These are phyloP conservation scores for Hydnomerulius pinastri DNA, from an alignment of 768 basidiomycete genomes.

Conservation along the genomic window DNA sequence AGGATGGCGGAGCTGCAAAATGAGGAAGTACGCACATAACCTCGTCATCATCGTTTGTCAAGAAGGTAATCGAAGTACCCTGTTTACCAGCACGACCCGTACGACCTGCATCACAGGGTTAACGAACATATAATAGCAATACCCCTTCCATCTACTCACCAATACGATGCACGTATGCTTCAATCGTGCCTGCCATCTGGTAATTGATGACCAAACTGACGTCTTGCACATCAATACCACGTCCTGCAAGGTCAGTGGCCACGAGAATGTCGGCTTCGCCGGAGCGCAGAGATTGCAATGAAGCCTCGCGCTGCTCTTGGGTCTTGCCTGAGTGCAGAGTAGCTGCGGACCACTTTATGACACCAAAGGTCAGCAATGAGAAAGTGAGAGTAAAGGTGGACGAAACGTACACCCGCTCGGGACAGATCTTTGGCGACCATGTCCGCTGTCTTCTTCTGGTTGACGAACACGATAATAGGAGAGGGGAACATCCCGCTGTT, in stretches of 20 bases:
- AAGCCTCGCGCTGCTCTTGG: slow-evolving; percentile 95
- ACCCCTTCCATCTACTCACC: slow-evolving; percentile 53
- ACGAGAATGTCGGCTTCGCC: slow-evolving; percentile 90
- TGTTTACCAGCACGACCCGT: slow-evolving; percentile 98
- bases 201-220: slow-evolving; percentile 96
- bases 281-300: slow-evolving; percentile 80
- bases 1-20: background rate
- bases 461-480: slow-evolving; percentile 98
- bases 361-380: slow-evolving; percentile 4
- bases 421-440: slow-evolving; percentile 95
- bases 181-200: slow-evolving; percentile 96
- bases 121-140: background rate
- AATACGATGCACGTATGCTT: slow-evolving; percentile 97
- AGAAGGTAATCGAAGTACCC: slow-evolving; percentile 92
- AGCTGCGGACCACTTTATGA: slow-evolving; percentile 77
- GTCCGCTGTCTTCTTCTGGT: slow-evolving; percentile 99
- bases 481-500: slow-evolving; percentile 80
- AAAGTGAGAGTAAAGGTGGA: background rate
- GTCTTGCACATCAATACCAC: slow-evolving; percentile 98
- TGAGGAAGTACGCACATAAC: slow-evolving; percentile 73
- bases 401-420: slow-evolving; percentile 75
- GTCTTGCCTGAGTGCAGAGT: slow-evolving; percentile 97
- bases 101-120: slow-evolving; percentile 59
- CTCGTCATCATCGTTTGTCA: slow-evolving; percentile 94
- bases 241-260: slow-evolving; percentile 96